Conservation (phyloP, 805 yeast genomes). For the Cyberlindnera xishuangbannaensis region DNA sequence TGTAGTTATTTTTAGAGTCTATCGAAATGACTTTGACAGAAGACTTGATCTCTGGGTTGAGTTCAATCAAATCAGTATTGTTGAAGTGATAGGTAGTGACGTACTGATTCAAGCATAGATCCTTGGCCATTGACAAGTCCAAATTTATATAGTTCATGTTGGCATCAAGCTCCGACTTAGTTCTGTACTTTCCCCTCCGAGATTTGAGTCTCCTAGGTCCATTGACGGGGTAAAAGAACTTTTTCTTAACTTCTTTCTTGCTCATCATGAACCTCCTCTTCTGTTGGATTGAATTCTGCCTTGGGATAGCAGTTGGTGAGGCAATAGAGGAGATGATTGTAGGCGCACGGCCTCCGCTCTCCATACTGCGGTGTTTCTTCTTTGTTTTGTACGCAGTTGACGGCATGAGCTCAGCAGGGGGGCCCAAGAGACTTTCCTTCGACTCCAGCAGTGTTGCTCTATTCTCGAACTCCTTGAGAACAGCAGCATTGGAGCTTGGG, state of each 20-base stretch:
- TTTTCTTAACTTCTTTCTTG: conserved; percentile 14
- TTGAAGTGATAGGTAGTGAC: conserved; percentile 11
- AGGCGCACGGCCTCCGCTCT: background rate
- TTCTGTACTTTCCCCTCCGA: conserved; percentile 23
- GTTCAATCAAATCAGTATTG: conserved; percentile 8
- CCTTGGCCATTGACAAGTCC: conserved; percentile 21
- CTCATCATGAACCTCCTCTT: conserved; percentile 21
- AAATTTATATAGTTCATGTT: conserved; percentile 19
- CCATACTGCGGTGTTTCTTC: too few species aligned
- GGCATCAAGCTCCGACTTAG: conserved; percentile 18
- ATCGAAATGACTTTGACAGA: conserved; percentile 18
- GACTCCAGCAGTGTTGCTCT: background rate
- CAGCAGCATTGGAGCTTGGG: background rate
- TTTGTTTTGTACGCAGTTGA: background rate
- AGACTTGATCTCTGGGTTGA: conserved; percentile 11
- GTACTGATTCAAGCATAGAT: conserved; percentile 17
- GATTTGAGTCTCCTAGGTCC: conserved; percentile 20
- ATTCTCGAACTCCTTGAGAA: background rate
- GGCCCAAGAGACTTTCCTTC: background rate
- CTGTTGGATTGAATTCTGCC: conserved; percentile 13
- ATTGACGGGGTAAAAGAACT: conserved; percentile 22
- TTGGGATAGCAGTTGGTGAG: background rate
- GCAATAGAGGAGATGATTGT: background rate
- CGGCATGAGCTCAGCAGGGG: background rate
- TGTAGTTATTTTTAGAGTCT: conserved; percentile 23